Evolutionary conservation across 768 basidiomycete genomes (phyloP), one percentile per base, ranked within the genome.

Genomic region (Serpula lacrymans): DNA sequence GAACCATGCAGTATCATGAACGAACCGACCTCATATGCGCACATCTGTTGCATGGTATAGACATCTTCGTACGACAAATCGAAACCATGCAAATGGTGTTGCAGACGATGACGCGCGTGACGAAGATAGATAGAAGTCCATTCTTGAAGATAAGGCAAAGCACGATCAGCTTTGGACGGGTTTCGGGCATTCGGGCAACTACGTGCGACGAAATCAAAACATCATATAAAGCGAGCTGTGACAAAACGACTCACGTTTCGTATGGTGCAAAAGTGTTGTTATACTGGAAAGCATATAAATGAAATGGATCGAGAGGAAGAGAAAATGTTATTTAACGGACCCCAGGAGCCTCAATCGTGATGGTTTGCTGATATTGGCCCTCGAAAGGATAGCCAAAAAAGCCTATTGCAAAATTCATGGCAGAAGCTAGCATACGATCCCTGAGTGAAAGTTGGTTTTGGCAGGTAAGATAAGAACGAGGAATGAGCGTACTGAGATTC

Each of bases 221-320:
- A 22, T 9, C 10, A 37, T 46, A 14, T 18, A 37, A 13, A 39
- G 20, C 20, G 22, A 24, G 17, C 26, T 16, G 12, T 20, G 29
- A 14, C 11, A 34, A 16, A 6, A 11, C 13, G 5, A 57, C 71
- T 33, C 52, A 88, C 68, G 87, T 89, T 42, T 75, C 74, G 49
- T 92, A 93, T 3, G 92, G 92, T 0, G 90, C 75, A 4, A 96
- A 77, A 1, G 92, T 92, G 57, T 86, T 87, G 62, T 89, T 90
- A 55, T 84, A 87, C 75, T 85, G 34, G 21, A 6, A 13, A 31
- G n/a, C n/a, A n/a, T n/a, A n/a, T n/a, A 23, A 38, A 45, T 12
- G 55, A 58, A 34, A 58, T 12, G 8, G 18, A 23, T 28, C 7
- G 17, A 42, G 7, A 33, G 10, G 13, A 17, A 18, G 32, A 28